phyloP scores from a whole-genome alignment of 2,329 filamentous ascomycete species.

The Fusarium sp. region DNA sequence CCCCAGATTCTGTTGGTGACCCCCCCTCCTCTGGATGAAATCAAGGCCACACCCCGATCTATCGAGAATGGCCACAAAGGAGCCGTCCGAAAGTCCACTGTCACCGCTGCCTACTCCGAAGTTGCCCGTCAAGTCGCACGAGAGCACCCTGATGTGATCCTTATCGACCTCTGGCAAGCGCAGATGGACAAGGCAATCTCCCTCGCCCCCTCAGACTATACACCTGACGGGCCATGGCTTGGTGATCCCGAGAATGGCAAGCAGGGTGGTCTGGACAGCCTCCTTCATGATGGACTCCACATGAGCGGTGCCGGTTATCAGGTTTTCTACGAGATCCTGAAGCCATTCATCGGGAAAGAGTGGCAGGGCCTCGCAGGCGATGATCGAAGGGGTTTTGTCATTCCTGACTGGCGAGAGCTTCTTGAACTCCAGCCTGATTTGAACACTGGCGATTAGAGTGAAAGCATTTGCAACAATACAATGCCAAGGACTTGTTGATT shows the following conservation, averaged over 20 bases:
- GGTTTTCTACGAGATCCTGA: slow-evolving; percentile 62
- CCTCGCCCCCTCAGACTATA: slow-evolving; percentile 67
- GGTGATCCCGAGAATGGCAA: slow-evolving; percentile 63
- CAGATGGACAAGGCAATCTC: slow-evolving; percentile 77
- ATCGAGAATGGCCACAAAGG: slow-evolving; percentile 57
- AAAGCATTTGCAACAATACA: background rate
- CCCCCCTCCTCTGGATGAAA: slow-evolving; percentile 85
- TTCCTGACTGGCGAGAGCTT: slow-evolving; percentile 61
- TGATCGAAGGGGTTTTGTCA: slow-evolving; percentile 55
- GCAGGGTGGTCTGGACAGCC: slow-evolving; percentile 61
- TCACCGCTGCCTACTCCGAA: slow-evolving; percentile 68
- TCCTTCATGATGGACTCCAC: slow-evolving; percentile 69
- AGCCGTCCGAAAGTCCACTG: slow-evolving; percentile 58
- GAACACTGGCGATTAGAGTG: slow-evolving; percentile 23
- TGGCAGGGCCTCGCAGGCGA: slow-evolving; percentile 52
- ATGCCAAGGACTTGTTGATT: background rate
- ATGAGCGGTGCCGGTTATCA: slow-evolving; percentile 65
- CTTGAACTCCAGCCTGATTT: slow-evolving; percentile 23
- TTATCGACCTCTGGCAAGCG: slow-evolving; percentile 83
- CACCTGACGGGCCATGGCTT: slow-evolving; percentile 59
- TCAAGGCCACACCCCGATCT: slow-evolving; percentile 66
- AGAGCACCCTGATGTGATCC: slow-evolving; percentile 71
- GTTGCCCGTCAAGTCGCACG: slow-evolving; percentile 74
- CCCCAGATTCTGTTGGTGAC: slow-evolving; percentile 82
- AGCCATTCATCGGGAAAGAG: slow-evolving; percentile 60